Evolutionary conservation across 768 basidiomycete genomes (phyloP).

Genomic region (Lactarius evosmus): DNA sequence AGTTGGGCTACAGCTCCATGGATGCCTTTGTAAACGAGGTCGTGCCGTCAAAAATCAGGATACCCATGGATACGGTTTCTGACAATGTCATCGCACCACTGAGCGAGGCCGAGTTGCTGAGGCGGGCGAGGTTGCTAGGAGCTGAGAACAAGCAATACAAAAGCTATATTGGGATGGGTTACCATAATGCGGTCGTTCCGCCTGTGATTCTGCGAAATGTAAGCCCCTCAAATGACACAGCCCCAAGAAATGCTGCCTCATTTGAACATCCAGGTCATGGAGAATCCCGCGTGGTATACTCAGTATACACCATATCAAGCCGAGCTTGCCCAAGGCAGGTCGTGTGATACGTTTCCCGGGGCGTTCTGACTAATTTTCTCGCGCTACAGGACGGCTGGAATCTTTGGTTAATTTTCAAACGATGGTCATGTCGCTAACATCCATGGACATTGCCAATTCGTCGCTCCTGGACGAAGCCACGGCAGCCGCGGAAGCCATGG

Average conservation of each 20-base stretch:
- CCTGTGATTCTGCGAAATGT: conserved; percentile 93
- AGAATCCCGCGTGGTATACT: conserved; percentile 98
- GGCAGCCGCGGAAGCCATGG: conserved; percentile 95
- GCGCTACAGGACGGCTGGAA: conserved; percentile 77
- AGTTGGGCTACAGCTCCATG: conserved; percentile 82
- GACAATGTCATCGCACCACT: conserved; percentile 68
- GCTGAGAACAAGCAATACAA: conserved; percentile 75
- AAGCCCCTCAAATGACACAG: conserved; percentile 29
- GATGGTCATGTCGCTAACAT: conserved; percentile 90
- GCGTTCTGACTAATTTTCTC: conserved; percentile 8
- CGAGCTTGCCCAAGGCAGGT: conserved; percentile 93
- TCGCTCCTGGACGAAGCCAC: conserved; percentile 94
- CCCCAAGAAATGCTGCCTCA: not conserved
- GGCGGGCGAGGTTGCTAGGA: conserved; percentile 74
- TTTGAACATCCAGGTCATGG: conserved; percentile 56
- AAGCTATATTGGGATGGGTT: conserved; percentile 98
- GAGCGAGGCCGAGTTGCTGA: conserved; percentile 82
- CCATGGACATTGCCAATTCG: conserved; percentile 94
- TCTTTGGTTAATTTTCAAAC: conserved; percentile 97
- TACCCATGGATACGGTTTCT: conserved; percentile 57
- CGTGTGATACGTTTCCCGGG: not conserved
- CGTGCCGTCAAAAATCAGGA: conserved; percentile 77
- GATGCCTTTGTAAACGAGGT: conserved; percentile 83
- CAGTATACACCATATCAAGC: conserved; percentile 96
- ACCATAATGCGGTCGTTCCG: conserved; percentile 93